Conservation (phyloP, 495 filamentous ascomycete genomes). For the Echria macrotheca region DNA sequence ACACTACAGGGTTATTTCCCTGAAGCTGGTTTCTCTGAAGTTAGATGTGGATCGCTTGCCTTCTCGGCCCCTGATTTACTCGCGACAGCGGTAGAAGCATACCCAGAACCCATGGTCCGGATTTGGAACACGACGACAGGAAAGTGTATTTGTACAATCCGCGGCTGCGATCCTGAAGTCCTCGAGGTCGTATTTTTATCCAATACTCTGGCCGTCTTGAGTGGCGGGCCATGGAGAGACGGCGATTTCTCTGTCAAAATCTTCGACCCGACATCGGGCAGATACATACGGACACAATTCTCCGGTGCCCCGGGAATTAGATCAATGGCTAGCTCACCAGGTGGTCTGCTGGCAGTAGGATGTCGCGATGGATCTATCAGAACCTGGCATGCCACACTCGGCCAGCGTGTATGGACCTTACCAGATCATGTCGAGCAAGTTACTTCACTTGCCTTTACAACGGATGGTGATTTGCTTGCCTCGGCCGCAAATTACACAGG, state of each 20-base stretch:
- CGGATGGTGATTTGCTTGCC: not conserved
- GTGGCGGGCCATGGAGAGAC: not conserved
- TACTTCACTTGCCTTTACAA: not conserved
- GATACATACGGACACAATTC: not conserved
- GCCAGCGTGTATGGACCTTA: not conserved
- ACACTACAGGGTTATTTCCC: slow-evolving; percentile 76
- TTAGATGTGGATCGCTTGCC: slow-evolving; percentile 7
- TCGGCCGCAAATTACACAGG: not conserved
- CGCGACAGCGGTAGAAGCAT: too few relatives aligned
- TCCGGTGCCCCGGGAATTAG: not conserved
- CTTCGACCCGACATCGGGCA: not conserved
- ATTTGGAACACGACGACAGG: too few relatives aligned
- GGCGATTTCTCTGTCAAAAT: not conserved
- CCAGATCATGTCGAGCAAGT: not conserved
- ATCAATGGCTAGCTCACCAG: not conserved
- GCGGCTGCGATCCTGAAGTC: too few relatives aligned
- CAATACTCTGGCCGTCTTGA: too few relatives aligned
- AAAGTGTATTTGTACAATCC: too few relatives aligned
- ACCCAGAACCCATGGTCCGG: too few relatives aligned
- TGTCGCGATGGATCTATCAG: not conserved
- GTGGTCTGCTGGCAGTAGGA: too few relatives aligned
- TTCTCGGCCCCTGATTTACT: too few relatives aligned
- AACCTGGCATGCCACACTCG: not conserved
- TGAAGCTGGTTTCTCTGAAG: slow-evolving; percentile 4
- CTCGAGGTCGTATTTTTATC: too few relatives aligned